phyloP scores from a whole-genome alignment of 306 rosid species.

The Dryas alaskensis region DNA sequence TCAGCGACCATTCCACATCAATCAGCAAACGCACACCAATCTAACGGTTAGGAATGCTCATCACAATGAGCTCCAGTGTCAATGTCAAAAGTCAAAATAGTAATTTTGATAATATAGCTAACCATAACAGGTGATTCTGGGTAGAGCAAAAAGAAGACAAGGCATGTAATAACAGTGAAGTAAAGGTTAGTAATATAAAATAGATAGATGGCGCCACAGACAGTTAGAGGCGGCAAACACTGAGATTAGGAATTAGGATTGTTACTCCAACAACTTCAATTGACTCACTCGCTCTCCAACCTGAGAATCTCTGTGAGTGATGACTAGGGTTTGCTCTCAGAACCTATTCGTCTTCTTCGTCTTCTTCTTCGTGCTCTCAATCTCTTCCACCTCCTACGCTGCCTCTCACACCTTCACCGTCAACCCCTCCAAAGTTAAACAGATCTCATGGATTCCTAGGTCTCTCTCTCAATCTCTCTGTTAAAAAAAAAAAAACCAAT shows the following conservation, averaged over 20 bases:
- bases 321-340: constrained; percentile 36
- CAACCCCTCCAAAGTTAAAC: constrained; percentile 88
- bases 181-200: too few species aligned
- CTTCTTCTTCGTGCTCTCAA: constrained; percentile 37
- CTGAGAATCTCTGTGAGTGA: constrained; percentile 23
- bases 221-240: neutral
- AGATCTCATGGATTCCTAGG: constrained; percentile 94
- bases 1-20: too few species aligned
- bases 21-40: too few species aligned
- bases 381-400: constrained; percentile 46
- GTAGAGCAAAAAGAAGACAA: too few species aligned
- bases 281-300: neutral
- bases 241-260: constrained; percentile 1
- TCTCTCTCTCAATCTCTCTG: constrained; percentile 25
- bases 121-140: too few species aligned
- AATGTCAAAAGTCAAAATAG: too few species aligned
- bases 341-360: constrained; percentile 18
- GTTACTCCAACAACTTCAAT: neutral
- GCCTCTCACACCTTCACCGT: constrained; percentile 79
- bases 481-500: neutral
- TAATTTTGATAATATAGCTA: too few species aligned
- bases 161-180: too few species aligned
- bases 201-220: neutral
- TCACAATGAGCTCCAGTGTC: too few species aligned
- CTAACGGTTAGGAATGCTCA: too few species aligned